phyloP scores from a whole-genome alignment of 2,329 filamentous ascomycete genomes.

The Aurifilum marmelostoma region DNA sequence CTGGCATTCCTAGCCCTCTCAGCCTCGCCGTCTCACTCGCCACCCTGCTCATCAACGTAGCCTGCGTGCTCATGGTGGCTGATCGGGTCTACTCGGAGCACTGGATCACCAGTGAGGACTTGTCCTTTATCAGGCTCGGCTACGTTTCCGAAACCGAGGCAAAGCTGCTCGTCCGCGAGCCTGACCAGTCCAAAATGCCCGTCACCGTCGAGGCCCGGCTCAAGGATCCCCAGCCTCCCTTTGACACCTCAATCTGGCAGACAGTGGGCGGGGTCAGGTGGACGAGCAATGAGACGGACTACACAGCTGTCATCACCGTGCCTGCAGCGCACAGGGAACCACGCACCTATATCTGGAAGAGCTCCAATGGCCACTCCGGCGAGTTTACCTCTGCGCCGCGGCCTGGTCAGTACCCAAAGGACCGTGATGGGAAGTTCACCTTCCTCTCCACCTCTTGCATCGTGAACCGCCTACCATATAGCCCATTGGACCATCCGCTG shows the following conservation, averaged over 20 bases:
- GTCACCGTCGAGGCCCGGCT: constrained; percentile 70
- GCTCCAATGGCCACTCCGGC: constrained; percentile 86
- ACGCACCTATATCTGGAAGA: constrained; percentile 78
- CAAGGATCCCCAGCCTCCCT: constrained; percentile 53
- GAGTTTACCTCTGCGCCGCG: constrained; percentile 78
- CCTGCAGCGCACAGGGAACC: constrained; percentile 67
- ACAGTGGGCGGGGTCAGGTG: constrained; percentile 64
- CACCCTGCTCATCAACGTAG: constrained; percentile 73
- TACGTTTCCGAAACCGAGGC: constrained; percentile 82
- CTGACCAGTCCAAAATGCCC: constrained; percentile 73
- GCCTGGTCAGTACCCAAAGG: constrained; percentile 63
- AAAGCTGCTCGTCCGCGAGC: constrained; percentile 82
- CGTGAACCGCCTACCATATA: constrained; percentile 89
- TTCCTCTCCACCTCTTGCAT: constrained; percentile 95
- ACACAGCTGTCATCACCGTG: constrained; percentile 72
- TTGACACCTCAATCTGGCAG: constrained; percentile 67
- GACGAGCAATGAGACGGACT: constrained; percentile 80
- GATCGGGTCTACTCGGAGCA: constrained; percentile 80
- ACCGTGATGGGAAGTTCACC: constrained; percentile 73
- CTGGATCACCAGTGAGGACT: constrained; percentile 70
- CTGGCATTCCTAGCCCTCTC: constrained; percentile 75
- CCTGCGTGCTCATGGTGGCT: constrained; percentile 68
- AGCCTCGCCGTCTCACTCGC: constrained; percentile 67
- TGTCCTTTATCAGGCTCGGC: constrained; percentile 85
- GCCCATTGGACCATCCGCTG: constrained; percentile 78